Evolutionary conservation across 192 early-diverging fungal species (phyloP).

Genomic region (Linnemannia elongata): DNA sequence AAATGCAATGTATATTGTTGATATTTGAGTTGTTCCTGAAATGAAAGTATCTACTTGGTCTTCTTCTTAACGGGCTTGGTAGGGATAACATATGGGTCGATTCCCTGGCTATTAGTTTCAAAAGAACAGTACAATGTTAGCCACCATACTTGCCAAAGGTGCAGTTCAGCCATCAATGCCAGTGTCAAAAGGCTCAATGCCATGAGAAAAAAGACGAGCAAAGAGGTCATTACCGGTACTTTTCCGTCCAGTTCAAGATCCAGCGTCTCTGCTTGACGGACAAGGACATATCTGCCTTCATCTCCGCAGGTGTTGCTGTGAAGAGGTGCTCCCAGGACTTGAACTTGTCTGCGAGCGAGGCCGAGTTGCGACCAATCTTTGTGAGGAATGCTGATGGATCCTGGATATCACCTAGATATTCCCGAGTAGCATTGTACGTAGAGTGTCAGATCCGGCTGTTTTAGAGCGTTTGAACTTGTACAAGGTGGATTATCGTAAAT

Average conservation of each 20-base stretch:
- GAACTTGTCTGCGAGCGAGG: constrained; percentile 45
- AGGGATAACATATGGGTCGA: constrained; percentile 66
- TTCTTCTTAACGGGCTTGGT: constrained; percentile 51
- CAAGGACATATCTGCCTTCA: constrained; percentile 72
- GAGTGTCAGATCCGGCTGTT: not conserved
- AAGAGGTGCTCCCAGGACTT: constrained; percentile 77
- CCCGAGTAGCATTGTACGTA: not conserved
- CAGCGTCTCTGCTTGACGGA: constrained; percentile 74
- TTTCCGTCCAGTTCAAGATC: constrained; percentile 55
- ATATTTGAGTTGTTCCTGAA: not conserved
- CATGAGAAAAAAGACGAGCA: not conserved
- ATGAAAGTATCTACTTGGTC: constrained; percentile 31
- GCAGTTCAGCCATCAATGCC: not conserved
- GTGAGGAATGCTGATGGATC: constrained; percentile 46
- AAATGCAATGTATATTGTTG: constrained; percentile 17
- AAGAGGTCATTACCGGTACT: constrained; percentile 39
- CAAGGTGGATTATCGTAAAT: not conserved
- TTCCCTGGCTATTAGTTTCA: constrained; percentile 54
- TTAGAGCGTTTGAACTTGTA: not conserved
- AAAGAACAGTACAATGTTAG: not conserved
- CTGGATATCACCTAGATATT: constrained; percentile 38
- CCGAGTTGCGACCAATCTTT: constrained; percentile 54
- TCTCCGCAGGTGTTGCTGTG: constrained; percentile 57
- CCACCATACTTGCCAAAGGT: not conserved
- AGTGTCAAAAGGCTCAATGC: not conserved